phyloP scores from a whole-genome alignment of 225 moss, liverwort and hornwort genomes.

The Thuidium tamariscinum region DNA sequence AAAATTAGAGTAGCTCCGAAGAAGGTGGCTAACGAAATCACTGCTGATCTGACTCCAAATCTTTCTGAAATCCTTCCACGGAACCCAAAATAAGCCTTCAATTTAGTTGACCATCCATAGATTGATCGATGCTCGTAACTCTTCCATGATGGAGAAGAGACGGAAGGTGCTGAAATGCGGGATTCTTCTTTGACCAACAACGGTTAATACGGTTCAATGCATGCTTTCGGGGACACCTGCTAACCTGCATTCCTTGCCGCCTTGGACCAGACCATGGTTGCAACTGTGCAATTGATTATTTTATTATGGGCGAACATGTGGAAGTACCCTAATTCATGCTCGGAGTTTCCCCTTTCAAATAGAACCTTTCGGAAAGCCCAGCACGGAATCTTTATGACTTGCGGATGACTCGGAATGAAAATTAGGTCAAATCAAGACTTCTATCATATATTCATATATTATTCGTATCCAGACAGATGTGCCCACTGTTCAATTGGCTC shows the following conservation, averaged over 20 bases:
- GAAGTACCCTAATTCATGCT: not conserved
- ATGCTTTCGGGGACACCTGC: not conserved
- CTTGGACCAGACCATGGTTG: not conserved
- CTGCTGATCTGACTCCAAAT: slow-evolving; percentile 9
- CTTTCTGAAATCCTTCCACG: not conserved
- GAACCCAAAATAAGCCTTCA: not conserved
- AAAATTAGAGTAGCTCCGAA: not conserved
- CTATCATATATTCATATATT: too few relatives aligned
- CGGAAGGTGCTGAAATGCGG: not conserved
- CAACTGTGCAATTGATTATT: not conserved
- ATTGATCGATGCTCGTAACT: not conserved
- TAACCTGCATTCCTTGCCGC: not conserved
- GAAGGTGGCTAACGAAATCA: not conserved
- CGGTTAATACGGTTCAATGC: not conserved
- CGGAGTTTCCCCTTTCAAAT: not conserved
- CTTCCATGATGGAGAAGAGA: not conserved
- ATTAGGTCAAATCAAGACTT: not conserved
- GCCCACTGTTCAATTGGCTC: not conserved
- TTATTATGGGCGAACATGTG: not conserved
- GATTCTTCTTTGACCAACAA: not conserved
- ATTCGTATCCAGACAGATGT: not conserved
- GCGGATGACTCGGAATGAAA: not conserved
- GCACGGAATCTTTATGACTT: not conserved
- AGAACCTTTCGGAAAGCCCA: not conserved
- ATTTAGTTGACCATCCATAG: not conserved